Evolutionary conservation across 1,139 yeast species (phyloP).

Genomic region (Yamadazyma pseudoaaseri): DNA sequence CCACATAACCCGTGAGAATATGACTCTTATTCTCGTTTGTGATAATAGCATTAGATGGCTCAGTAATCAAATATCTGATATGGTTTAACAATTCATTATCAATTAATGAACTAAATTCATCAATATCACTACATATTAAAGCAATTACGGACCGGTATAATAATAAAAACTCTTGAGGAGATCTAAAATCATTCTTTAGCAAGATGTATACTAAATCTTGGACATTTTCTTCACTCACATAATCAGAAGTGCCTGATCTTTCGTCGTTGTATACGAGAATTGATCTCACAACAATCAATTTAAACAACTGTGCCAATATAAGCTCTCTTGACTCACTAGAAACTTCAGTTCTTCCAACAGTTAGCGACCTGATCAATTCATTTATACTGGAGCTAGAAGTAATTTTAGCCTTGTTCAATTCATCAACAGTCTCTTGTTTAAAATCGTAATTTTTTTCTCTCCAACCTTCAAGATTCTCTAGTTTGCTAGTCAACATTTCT

Average conservation of each 20-base stretch:
- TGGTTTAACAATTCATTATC: conserved; percentile 38
- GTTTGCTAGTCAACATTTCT: conserved; percentile 37
- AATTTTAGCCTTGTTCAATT: conserved; percentile 35
- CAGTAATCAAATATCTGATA: conserved; percentile 32
- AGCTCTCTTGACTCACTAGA: conserved; percentile 51
- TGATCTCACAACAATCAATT: conserved; percentile 45
- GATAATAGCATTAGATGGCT: conserved; percentile 30
- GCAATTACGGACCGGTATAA: conserved; percentile 44
- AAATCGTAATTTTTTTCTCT: conserved; percentile 20
- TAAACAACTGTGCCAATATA: conserved; percentile 50
- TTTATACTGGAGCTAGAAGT: conserved; percentile 40
- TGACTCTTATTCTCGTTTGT: conserved; percentile 42
- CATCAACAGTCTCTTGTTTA: conserved; percentile 32
- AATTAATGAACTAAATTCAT: conserved; percentile 50
- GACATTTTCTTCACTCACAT: conserved; percentile 38
- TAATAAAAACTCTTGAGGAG: conserved; percentile 43
- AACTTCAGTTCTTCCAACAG: conserved; percentile 42
- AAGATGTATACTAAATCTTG: conserved; percentile 33
- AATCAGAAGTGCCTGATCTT: conserved; percentile 28
- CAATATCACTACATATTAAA: conserved; percentile 47
- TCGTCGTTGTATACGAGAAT: conserved; percentile 39
- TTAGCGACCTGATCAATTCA: conserved; percentile 40
- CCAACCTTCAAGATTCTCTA: conserved; percentile 31
- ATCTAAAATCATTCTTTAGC: conserved; percentile 33
- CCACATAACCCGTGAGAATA: conserved; percentile 44